A percentile compares a stretch with the other conserved stretches of the same genome.
Conservation (phyloP, 208 protist species). For the Acanthamoeba culbertsoni region DNA sequence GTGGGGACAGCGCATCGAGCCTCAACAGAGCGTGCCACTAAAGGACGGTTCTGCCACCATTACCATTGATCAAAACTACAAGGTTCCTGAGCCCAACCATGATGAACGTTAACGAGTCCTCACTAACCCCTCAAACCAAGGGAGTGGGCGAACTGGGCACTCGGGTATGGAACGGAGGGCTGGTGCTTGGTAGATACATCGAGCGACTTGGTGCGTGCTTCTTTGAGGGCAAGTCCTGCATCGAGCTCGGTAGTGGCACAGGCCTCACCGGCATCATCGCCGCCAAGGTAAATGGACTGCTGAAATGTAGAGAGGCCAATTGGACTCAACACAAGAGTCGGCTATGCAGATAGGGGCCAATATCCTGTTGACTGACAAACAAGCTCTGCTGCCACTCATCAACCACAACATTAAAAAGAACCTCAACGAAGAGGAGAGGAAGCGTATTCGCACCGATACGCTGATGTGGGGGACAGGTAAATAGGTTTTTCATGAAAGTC, state of each 20-base stretch:
- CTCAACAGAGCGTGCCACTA: conserved; percentile 25
- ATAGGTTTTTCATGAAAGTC: no score
- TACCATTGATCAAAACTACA: conserved; percentile 53
- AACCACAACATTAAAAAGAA: conserved; percentile 43
- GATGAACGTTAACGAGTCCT: not conserved
- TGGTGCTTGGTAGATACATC: conserved; percentile 36
- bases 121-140: no score
- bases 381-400: conserved; percentile 54
- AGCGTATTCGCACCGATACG: not conserved
- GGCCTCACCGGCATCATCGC: conserved; percentile 49
- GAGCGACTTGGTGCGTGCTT: not conserved
- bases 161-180: conserved; percentile 51
- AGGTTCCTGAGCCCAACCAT: conserved; percentile 10
- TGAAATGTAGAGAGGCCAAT: no score
- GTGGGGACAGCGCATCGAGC: not conserved
- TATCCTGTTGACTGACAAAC: conserved; percentile 42
- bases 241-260: conserved; percentile 52
- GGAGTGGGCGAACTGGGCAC: conserved; percentile 29
- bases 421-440: not conserved
- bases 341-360: conserved; percentile 5
- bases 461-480: conserved; percentile 25
- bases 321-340: no score
- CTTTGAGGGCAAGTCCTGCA: conserved; percentile 24
- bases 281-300: no score
- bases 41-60: conserved; percentile 36